Evolutionary conservation across 192 early-diverging fungal species (phyloP), one percentile per base, ranked within the genome.

Genomic region (Physocladia obscura): DNA sequence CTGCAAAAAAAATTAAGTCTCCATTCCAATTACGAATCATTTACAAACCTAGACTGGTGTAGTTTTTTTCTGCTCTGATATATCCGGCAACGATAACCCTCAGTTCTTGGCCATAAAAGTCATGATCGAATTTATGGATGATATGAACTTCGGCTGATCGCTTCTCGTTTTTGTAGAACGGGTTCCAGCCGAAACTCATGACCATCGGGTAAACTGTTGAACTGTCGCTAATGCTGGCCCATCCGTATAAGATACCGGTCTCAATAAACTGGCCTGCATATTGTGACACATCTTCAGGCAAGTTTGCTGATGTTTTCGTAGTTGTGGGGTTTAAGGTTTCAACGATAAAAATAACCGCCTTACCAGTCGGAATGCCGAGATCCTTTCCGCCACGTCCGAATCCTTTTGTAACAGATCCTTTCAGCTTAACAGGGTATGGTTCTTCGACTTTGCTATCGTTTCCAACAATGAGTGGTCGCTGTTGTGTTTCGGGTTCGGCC

Each of bases 151-250:
- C 97, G 62, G 94, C 95, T 15, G 93, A 94, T 49, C 91, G 86
- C 79, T 95, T 93, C 76, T 97, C 92, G 77, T 99, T 99, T 69
- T 98, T 92, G 76, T 94, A 85, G 92, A 89, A 98, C 15, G 97
- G 97, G 79, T 99, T 99, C 97, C 97, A 99, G 19, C 97, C 97
- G 48, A 94, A 87, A 60, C 91, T 93, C 95, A 98, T 96, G 34
- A 98, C 96, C 96, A 99, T 98, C n/a, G 93, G 92, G 49, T 87
- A 86, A 4, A 98, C 89, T 0, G 71, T 63, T 8, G 69, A 57
- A 44, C 74, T 76, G 56, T 32, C 72, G 21, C 83, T 87, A 22
- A 98, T 86, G 30, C 85, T 79, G 22, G 93, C 94, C 93, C 94
- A 99, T 3, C 97, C 97, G 67, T 90, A 93, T 81, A 98, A 96